phyloP scores from a whole-genome alignment of 306 rosid species.

The Lupinus albus region DNA sequence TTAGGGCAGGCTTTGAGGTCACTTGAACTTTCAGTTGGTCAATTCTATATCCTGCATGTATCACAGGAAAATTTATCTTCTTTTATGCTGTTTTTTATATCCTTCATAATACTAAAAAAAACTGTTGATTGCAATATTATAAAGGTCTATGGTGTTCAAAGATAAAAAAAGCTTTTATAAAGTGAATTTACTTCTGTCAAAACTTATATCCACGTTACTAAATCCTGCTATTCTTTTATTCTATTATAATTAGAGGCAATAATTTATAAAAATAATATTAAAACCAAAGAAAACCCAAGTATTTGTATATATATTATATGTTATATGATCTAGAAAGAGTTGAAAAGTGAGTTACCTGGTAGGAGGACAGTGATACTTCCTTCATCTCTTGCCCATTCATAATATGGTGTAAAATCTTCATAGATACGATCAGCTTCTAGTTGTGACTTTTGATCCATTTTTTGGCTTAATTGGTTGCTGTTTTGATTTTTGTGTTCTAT shows the following conservation, averaged over 20 bases:
- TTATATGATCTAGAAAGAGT: too few species aligned
- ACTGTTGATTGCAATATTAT: too few species aligned
- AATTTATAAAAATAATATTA: neutral
- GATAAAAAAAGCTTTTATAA: too few species aligned
- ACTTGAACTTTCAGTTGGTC: constrained; percentile 63
- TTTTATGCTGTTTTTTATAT: too few species aligned
- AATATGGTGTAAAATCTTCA: constrained; percentile 55
- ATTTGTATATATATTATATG: neutral
- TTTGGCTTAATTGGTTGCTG: neutral
- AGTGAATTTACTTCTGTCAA: too few species aligned
- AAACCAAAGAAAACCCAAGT: neutral
- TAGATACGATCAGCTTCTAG: constrained; percentile 37
- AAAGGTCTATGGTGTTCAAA: too few species aligned
- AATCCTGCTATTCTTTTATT: too few species aligned
- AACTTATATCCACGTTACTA: too few species aligned
- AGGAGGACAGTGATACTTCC: constrained; percentile 44
- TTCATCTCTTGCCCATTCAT: constrained; percentile 49
- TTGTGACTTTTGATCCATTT: constrained; percentile 29
- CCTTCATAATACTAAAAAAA: too few species aligned
- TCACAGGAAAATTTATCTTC: neutral
- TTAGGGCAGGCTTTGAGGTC: constrained; percentile 49
- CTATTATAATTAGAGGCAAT: neutral
- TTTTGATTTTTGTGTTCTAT: constrained; percentile 7
- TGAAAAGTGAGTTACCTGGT: constrained; percentile 52
- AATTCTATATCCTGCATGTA: constrained; percentile 54